Evolutionary conservation across 306 rosid genomes (phyloP).

Genomic region (Cicer arietinum): DNA sequence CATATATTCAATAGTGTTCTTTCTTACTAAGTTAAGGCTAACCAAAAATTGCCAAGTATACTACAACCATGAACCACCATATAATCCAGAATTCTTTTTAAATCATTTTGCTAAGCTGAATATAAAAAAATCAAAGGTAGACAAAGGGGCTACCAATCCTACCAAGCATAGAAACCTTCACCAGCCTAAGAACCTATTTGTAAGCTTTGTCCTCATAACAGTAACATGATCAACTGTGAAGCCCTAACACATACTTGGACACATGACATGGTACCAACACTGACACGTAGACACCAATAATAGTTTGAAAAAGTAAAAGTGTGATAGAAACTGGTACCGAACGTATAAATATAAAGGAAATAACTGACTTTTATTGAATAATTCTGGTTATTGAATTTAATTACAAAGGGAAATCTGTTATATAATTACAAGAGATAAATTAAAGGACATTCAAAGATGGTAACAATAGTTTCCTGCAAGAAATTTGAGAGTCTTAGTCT

Average conservation of each 20-base stretch:
- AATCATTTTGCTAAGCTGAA: not conserved
- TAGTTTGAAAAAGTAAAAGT: not conserved
- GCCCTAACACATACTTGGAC: too few species aligned
- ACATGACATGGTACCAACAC: too few species aligned
- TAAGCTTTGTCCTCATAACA: conserved; percentile 9
- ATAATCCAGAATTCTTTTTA: conserved; percentile 7
- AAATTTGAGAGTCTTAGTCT: too few species aligned
- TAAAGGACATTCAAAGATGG: too few species aligned
- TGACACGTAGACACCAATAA: too few species aligned
- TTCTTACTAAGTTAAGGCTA: conserved; percentile 5
- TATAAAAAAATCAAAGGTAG: not conserved
- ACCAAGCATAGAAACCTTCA: conserved; percentile 10
- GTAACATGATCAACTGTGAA: not conserved
- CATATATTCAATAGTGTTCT: not conserved
- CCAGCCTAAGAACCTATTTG: not conserved
- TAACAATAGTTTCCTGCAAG: too few species aligned
- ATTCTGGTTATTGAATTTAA: too few species aligned
- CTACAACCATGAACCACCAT: not conserved
- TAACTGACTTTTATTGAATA: too few species aligned
- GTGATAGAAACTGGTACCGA: not conserved
- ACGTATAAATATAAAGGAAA: too few species aligned
- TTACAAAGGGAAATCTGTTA: too few species aligned
- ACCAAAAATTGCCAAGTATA: not conserved
- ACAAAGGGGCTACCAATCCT: not conserved
- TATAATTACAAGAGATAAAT: too few species aligned